Conservation (phyloP, 129 eudicot species). For the Mikania micrantha region DNA sequence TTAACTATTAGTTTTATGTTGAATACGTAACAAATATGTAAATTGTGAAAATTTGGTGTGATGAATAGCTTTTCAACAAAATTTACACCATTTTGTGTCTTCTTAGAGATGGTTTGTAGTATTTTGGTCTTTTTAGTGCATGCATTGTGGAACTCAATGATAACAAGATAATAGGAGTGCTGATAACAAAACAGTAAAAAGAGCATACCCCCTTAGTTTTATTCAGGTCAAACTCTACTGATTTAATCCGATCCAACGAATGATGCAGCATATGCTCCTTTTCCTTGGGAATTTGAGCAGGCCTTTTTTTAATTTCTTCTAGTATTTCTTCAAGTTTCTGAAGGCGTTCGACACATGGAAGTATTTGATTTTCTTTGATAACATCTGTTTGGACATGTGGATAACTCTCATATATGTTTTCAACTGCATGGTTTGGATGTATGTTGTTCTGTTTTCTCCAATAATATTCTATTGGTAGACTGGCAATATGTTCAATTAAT, state of each 20-base stretch:
- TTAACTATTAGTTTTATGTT: not conserved
- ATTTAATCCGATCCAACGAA: constrained; percentile 77
- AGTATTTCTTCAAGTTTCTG: constrained; percentile 55
- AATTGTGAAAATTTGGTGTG: not conserved
- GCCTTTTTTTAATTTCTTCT: constrained; percentile 61
- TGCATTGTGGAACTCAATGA: not conserved
- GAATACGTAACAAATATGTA: not conserved
- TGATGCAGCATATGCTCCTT: constrained; percentile 70
- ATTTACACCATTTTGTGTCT: not conserved
- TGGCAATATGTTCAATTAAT: constrained; percentile 31
- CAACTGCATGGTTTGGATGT: constrained; percentile 44
- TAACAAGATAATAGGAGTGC: not conserved
- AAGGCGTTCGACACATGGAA: constrained; percentile 79
- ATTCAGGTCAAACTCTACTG: constrained; percentile 74
- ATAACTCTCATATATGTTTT: constrained; percentile 20
- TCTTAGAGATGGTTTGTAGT: not conserved
- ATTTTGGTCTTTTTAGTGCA: not conserved
- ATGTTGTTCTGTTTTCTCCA: constrained; percentile 47
- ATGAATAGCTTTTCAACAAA: not conserved
- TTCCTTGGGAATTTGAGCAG: constrained; percentile 70
- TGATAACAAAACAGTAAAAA: not conserved
- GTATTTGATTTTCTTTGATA: constrained; percentile 31
- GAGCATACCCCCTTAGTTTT: constrained; percentile 65
- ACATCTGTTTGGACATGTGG: constrained; percentile 29
- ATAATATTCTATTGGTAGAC: constrained; percentile 30